Percentiles rank a stretch among this genome's conserved stretches.
Conservation (phyloP, 176 grass and related monocot genomes). For the Eremochloa ophiuroides region DNA sequence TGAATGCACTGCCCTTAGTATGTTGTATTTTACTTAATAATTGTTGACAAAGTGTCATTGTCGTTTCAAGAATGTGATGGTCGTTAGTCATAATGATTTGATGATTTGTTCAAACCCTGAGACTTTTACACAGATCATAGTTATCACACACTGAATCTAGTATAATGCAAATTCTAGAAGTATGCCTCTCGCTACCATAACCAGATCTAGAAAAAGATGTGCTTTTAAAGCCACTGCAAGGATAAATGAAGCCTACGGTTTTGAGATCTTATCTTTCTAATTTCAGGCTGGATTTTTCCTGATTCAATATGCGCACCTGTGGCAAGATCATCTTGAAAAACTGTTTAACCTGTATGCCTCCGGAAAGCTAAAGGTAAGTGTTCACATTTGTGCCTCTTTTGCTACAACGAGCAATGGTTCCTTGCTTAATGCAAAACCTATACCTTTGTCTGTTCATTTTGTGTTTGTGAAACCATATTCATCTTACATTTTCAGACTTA, state of each 20-base stretch:
- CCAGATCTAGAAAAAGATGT: not conserved
- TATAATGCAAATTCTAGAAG: not conserved
- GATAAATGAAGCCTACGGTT: not conserved
- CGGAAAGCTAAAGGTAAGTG: conserved; percentile 75
- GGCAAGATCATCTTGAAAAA: conserved; percentile 64
- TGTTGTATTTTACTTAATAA: not conserved
- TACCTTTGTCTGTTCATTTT: not conserved
- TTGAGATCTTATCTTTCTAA: not conserved
- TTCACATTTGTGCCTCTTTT: not conserved
- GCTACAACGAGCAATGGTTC: not conserved
- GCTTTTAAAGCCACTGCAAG: not conserved
- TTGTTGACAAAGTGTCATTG: not conserved
- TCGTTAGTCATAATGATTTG: not conserved
- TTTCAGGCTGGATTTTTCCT: conserved; percentile 76
- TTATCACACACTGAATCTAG: not conserved
- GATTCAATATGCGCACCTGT: conserved; percentile 60
- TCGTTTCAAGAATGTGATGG: not conserved
- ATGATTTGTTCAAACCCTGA: not conserved
- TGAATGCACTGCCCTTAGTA: not conserved
- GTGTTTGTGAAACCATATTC: not conserved
- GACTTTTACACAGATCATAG: not conserved
- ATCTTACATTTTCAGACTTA: not conserved
- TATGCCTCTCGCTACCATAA: not conserved
- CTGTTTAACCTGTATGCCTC: conserved; percentile 57
- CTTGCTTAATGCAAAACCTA: not conserved